Percentiles rank a stretch among this genome's conserved stretches.
Conservation (phyloP, 2,329 filamentous ascomycete species). For the Stachybotrys elegans region DNA sequence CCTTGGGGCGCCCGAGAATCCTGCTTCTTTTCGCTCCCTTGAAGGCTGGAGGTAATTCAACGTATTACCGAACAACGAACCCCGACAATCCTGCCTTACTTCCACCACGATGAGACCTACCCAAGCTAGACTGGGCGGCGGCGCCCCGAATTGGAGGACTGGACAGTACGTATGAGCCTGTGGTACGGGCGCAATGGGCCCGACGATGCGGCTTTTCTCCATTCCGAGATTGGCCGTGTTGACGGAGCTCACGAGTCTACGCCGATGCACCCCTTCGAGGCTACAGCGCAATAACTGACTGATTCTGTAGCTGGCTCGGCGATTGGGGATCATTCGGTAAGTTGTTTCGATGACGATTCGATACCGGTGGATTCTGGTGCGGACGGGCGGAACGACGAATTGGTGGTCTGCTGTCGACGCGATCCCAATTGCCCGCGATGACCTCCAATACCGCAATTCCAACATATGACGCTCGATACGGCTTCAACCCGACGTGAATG, state of each 20-base stretch:
- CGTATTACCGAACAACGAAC: too few relatives aligned
- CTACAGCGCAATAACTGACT: slow-evolving; percentile 15
- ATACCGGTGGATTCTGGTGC: too few relatives aligned
- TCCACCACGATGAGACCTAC: slow-evolving; percentile 35
- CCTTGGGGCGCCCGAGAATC: slow-evolving; percentile 16
- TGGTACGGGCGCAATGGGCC: slow-evolving; percentile 8
- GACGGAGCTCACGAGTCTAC: background rate
- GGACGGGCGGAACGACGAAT: too few relatives aligned
- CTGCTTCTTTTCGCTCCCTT: slow-evolving; percentile 17
- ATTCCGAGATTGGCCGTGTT: background rate
- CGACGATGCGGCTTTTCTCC: slow-evolving; percentile 27
- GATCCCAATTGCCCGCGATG: too few relatives aligned
- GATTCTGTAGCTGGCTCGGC: slow-evolving; percentile 59
- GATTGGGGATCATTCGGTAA: slow-evolving; percentile 72
- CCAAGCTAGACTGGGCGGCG: slow-evolving; percentile 28
- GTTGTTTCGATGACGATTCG: slow-evolving; percentile 32
- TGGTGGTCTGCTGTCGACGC: too few relatives aligned
- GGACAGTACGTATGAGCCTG: slow-evolving; percentile 27
- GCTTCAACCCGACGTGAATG: too few relatives aligned
- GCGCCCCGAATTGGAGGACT: slow-evolving; percentile 25
- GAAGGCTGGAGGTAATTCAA: background rate
- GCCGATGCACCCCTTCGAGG: background rate
- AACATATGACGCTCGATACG: too few relatives aligned
- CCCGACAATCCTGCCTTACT: slow-evolving; percentile 14
- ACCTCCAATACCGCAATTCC: too few relatives aligned